phyloP scores from a whole-genome alignment of 306 rosid genomes.

The Calophaca sinica region DNA sequence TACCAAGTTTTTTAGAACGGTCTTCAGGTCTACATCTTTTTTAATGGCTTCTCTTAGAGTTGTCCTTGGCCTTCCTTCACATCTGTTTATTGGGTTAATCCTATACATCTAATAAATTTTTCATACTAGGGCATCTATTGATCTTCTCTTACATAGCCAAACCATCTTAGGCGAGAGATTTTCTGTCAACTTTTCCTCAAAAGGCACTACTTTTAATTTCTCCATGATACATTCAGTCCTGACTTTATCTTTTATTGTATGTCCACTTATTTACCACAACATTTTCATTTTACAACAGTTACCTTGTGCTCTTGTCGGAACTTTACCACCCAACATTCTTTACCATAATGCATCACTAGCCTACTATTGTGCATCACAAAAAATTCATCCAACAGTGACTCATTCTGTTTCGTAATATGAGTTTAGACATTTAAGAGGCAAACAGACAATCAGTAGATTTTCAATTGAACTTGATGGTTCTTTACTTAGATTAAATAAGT shows the following conservation, averaged over 20 bases:
- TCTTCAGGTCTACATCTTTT: conserved; percentile 14
- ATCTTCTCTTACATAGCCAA: conserved; percentile 1
- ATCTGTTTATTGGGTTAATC: conserved; percentile 22
- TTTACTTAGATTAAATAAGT: conserved; percentile 30
- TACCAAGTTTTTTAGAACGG: conserved; percentile 12
- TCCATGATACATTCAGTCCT: not conserved
- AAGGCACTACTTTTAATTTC: not conserved
- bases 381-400: conserved; percentile 15
- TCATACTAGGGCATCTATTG: conserved; percentile 15
- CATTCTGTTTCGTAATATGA: conserved; percentile 15
- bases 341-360: conserved; percentile 23
- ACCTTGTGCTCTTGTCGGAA: not conserved
- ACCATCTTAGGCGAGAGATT: not conserved
- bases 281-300: conserved; percentile 26
- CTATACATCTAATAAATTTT: conserved; percentile 8
- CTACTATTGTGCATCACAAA: conserved; percentile 26
- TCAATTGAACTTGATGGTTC: conserved; percentile 32
- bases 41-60: conserved; percentile 22
- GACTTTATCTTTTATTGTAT: not conserved
- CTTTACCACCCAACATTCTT: conserved; percentile 10
- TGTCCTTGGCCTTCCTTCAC: conserved; percentile 17
- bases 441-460: not conserved
- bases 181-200: conserved; percentile 26
- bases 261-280: conserved; percentile 8
- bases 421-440: conserved; percentile 37